Percentiles rank a stretch among this genome's conserved stretches.
Conservation (phyloP, 1,139 yeast species). For the Saccharomyces hybrid region DNA sequence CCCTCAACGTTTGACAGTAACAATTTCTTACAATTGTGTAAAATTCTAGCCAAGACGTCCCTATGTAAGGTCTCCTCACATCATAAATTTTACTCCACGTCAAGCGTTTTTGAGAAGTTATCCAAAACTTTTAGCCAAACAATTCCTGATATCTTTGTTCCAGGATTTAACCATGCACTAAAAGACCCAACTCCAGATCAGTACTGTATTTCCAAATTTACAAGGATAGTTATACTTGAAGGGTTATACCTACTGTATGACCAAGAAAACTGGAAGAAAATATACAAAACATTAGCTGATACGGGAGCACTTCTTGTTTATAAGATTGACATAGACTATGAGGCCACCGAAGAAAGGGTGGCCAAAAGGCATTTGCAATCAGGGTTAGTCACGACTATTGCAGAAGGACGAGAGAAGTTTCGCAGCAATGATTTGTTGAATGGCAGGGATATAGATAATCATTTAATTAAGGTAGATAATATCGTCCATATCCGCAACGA, state of each 20-base stretch:
- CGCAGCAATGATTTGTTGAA: slow-evolving; percentile 63
- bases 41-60: slow-evolving; percentile 23
- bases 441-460: slow-evolving; percentile 45
- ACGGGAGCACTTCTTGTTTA: slow-evolving; percentile 23
- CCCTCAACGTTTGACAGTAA: slow-evolving; percentile 74
- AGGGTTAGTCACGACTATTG: slow-evolving; percentile 51
- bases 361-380: slow-evolving; percentile 63
- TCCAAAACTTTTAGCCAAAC: slow-evolving; percentile 14
- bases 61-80: not conserved
- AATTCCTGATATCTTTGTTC: slow-evolving; percentile 41
- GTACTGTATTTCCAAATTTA: slow-evolving; percentile 35
- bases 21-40: slow-evolving; percentile 36
- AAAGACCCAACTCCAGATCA: slow-evolving; percentile 55
- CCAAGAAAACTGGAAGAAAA: slow-evolving; percentile 44
- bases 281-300: slow-evolving; percentile 25
- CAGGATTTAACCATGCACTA: slow-evolving; percentile 67
- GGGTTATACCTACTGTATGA: slow-evolving; percentile 53
- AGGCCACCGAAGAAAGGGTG: slow-evolving; percentile 47
- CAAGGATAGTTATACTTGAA: slow-evolving; percentile 49
- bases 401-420: slow-evolving; percentile 56
- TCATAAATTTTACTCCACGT: not conserved
- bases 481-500: slow-evolving; percentile 31
- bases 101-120: slow-evolving; percentile 11
- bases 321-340: slow-evolving; percentile 37
- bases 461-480: slow-evolving; percentile 37